Conservation (phyloP, 2,329 filamentous ascomycete genomes). For the Bipolaris gigantea region DNA sequence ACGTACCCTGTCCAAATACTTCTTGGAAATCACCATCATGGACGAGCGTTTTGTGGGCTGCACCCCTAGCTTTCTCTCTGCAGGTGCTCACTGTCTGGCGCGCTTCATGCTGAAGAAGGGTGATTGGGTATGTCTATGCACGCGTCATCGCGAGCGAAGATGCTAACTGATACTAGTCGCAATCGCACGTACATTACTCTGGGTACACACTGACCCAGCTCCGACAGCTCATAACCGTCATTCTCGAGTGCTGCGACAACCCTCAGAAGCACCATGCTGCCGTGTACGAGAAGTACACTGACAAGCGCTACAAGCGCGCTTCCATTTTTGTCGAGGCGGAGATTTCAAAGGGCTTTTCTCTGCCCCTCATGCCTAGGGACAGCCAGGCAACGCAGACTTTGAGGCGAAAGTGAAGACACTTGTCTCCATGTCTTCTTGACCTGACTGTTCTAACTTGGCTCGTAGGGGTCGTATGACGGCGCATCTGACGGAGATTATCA, state of each 20-base stretch:
- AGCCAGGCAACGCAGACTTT: constrained; percentile 42
- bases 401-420: constrained; percentile 45
- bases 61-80: constrained; percentile 86
- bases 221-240: constrained; percentile 71
- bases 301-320: constrained; percentile 83
- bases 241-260: constrained; percentile 85
- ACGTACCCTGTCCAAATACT: constrained; percentile 94
- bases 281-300: constrained; percentile 89
- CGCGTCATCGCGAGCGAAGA: not conserved
- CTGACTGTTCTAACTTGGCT: constrained; percentile 32
- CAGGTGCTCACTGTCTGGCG: constrained; percentile 88
- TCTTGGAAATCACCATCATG: constrained; percentile 95
- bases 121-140: constrained; percentile 71
- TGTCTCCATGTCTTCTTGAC: constrained; percentile 21
- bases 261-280: constrained; percentile 80
- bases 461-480: constrained; percentile 26
- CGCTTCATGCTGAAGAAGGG: constrained; percentile 88
- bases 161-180: constrained; percentile 61
- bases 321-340: constrained; percentile 78
- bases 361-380: constrained; percentile 48
- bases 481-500: constrained; percentile 17
- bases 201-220: constrained; percentile 89
- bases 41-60: constrained; percentile 95
- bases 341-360: constrained; percentile 62
- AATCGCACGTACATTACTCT: constrained; percentile 86